Evolutionary conservation across 1,284 basidiomycete genomes (phyloP).

Genomic region (Sanghuangporus baumii): DNA sequence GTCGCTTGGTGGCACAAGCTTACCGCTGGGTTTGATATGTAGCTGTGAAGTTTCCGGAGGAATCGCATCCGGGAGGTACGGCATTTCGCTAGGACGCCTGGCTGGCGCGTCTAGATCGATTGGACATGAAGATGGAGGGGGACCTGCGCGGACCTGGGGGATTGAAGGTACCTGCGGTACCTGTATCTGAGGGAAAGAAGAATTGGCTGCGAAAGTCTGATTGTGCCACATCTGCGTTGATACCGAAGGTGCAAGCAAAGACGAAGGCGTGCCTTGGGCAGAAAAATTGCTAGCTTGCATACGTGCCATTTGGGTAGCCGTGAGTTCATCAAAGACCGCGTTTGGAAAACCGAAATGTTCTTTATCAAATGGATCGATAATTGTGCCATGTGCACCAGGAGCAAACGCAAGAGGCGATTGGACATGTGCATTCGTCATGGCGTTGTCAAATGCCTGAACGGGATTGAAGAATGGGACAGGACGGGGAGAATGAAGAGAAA

Average conservation of each 20-base stretch:
- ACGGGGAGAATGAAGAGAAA: slow-evolving; percentile 7
- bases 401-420: neutral
- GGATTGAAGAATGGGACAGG: slow-evolving; percentile 3
- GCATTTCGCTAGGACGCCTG: neutral
- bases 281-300: neutral
- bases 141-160: neutral
- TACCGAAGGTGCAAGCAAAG: neutral
- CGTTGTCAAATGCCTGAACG: slow-evolving; percentile 5
- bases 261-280: neutral
- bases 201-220: neutral
- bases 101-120: neutral
- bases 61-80: neutral
- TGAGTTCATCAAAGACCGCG: neutral
- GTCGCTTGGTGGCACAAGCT: slow-evolving; percentile 25
- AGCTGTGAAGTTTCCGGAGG: neutral
- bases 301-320: slow-evolving; percentile 5
- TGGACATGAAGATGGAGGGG: neutral
- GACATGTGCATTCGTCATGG: neutral
- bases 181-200: neutral
- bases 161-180: slow-evolving; percentile 1
- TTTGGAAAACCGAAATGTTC: neutral
- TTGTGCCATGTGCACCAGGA: slow-evolving; percentile 5
- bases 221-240: neutral
- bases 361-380: neutral
- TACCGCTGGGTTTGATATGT: neutral